Conservation (phyloP, 352 stramenopile species). For the Phytophthora fragariaefolia region DNA sequence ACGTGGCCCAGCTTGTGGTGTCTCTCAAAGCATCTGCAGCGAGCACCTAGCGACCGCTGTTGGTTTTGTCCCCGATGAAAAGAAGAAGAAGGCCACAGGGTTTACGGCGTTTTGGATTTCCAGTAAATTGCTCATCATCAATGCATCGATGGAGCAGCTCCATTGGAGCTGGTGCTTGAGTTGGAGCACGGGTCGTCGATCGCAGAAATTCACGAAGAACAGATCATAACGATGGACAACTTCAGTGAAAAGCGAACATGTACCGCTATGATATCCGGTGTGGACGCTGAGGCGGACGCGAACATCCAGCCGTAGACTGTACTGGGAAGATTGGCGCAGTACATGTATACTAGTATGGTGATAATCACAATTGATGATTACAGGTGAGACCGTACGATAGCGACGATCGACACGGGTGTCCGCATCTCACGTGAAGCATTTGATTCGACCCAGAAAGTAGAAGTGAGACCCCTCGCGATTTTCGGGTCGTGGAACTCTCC, state of each 20-base stretch:
- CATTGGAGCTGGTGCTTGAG: slow-evolving; percentile 38
- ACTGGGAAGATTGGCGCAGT: slow-evolving; percentile 44
- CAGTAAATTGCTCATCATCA: slow-evolving; percentile 44
- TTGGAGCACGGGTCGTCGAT: slow-evolving; percentile 23
- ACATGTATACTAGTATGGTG: too few species aligned
- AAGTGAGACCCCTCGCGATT: slow-evolving; percentile 22
- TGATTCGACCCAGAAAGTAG: slow-evolving; percentile 51
- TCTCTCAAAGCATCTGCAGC: slow-evolving; percentile 22
- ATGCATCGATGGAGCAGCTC: slow-evolving; percentile 33
- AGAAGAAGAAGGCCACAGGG: slow-evolving; percentile 3
- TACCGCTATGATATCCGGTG: slow-evolving; percentile 9
- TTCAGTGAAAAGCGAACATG: slow-evolving; percentile 26
- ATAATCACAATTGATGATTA: slow-evolving; percentile 31
- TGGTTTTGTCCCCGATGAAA: slow-evolving; percentile 26
- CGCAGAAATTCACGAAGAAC: slow-evolving; percentile 39
- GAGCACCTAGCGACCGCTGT: slow-evolving; percentile 14
- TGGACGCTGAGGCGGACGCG: slow-evolving; percentile 8
- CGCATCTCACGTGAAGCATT: slow-evolving; percentile 44
- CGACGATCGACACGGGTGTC: slow-evolving; percentile 52
- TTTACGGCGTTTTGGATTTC: slow-evolving; percentile 44
- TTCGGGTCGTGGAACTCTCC: slow-evolving; percentile 40
- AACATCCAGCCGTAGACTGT: slow-evolving; percentile 36
- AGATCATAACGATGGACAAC: slow-evolving; percentile 34
- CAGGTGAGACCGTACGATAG: slow-evolving; percentile 41
- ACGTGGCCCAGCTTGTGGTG: slow-evolving; percentile 25